phyloP scores from a whole-genome alignment of 1,139 yeast genomes.

The Hansenula sp. region DNA sequence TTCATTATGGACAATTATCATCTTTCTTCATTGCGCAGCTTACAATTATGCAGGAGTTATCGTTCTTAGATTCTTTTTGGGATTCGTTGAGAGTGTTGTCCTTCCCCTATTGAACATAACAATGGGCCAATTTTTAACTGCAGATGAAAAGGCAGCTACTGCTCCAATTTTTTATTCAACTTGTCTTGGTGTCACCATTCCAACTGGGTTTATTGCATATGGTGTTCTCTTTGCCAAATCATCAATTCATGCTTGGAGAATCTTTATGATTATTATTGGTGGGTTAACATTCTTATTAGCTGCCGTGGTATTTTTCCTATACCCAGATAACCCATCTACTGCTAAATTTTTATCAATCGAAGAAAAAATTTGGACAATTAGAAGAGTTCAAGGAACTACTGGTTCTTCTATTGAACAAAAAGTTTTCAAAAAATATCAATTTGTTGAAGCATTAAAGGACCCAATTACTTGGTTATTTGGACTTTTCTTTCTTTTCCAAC shows the following conservation, averaged over 20 bases:
- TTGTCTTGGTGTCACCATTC: conserved; percentile 40
- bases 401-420: conserved; percentile 42
- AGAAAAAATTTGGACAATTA: conserved; percentile 41
- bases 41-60: conserved; percentile 36
- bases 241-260: conserved; percentile 32
- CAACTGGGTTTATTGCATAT: conserved; percentile 42
- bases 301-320: conserved; percentile 27
- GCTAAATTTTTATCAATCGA: conserved; percentile 33
- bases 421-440: conserved; percentile 37
- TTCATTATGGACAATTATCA: conserved; percentile 34
- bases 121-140: conserved; percentile 40
- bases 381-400: conserved; percentile 38
- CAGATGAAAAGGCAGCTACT: conserved; percentile 35
- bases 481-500: conserved; percentile 34
- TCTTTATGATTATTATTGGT: conserved; percentile 40
- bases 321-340: conserved; percentile 42
- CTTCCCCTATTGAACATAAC: conserved; percentile 36
- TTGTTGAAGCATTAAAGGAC: conserved; percentile 40
- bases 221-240: conserved; percentile 33
- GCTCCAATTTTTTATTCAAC: conserved; percentile 42
- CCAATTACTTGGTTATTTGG: conserved; percentile 43
- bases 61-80: conserved; percentile 40
- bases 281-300: conserved; percentile 34
- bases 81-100: conserved; percentile 39
- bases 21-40: conserved; percentile 37